Evolutionary conservation across 2,329 filamentous ascomycete genomes (phyloP), one percentile per base, ranked within the genome.

Genomic region (Arachnomyces sp.): DNA sequence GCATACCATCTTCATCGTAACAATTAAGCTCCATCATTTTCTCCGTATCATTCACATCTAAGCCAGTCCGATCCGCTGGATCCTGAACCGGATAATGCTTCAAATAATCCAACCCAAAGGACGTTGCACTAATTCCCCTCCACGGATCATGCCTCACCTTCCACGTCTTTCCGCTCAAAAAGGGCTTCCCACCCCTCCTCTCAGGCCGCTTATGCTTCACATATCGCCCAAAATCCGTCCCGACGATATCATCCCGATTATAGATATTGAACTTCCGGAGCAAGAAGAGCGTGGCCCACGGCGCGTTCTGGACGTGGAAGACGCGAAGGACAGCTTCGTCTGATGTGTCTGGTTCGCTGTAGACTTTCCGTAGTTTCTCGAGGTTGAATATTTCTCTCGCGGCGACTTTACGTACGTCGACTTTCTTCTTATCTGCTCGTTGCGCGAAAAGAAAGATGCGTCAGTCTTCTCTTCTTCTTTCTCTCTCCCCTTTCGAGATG

Each of bases 231-330:
- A 75, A 74, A 15, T 63, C 64, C 21, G 68, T 72, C 5, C 70
- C 72, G 1, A 72, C 61, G 3, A 72, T 51, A 38, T 73, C 67
- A 31, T 61, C 62, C 9, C 53, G 50, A 34, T 69, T 61, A 40
- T 70, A 61, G 43, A 76, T 74, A 39, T 73, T 72, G 57, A 71
- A 75, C 46, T 74, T 75, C 18, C 63, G 57, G 28, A 74, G 54
- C 2, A 76, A 53, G 44, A 67, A 75, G 2, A 56, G 56, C 28
- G 63, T 67, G 1, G 72, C 72, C 70, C 72, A 74, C 6, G 56
- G 55, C 5, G 71, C 72, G 44, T 75, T 75, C 51, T 76, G 73
- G 3, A 75, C 68, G 44, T 76, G 73, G 33, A 64, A 60, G 13
- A 65, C 54, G 21, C 60, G 52, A 30, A 64, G 49, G 3, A 57